These are phyloP conservation scores for Penicillium salamii DNA, from an alignment of 495 filamentous ascomycete genomes.

Conservation along the genomic window DNA sequence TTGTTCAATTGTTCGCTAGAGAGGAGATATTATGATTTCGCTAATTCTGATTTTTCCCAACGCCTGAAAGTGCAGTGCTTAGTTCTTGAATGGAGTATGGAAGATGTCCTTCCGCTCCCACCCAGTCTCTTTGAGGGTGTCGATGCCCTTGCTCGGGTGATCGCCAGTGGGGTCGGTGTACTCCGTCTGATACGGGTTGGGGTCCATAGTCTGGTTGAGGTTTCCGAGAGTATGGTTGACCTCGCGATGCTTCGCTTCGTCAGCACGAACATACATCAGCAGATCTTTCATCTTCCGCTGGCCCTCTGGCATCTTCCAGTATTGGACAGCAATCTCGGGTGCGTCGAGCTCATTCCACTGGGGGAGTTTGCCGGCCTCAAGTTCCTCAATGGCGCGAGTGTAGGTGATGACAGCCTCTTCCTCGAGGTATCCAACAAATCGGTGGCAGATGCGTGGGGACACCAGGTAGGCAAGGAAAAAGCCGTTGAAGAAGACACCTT, in stretches of 20 bases:
- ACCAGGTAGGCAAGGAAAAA: slow-evolving; percentile 89
- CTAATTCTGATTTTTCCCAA: neutral
- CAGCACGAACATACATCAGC: slow-evolving; percentile 83
- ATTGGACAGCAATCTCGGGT: slow-evolving; percentile 82
- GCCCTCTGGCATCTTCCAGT: slow-evolving; percentile 91
- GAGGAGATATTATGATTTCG: neutral
- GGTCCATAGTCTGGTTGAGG: slow-evolving; percentile 74
- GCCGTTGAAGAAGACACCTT: slow-evolving; percentile 90
- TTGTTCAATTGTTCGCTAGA: neutral
- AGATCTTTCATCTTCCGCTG: slow-evolving; percentile 81
- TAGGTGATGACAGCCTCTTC: slow-evolving; percentile 97
- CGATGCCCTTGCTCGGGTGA: slow-evolving; percentile 69
- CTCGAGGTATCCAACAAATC: slow-evolving; percentile 95
- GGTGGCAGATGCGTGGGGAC: slow-evolving; percentile 85
- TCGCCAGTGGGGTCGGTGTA: slow-evolving; percentile 64
- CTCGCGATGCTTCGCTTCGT: slow-evolving; percentile 95
- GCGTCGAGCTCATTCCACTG: slow-evolving; percentile 77
- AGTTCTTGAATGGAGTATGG: neutral
- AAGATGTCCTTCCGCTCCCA: slow-evolving; percentile 81
- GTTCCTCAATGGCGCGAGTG: slow-evolving; percentile 77
- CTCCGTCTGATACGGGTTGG: slow-evolving; percentile 81
- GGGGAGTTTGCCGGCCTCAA: slow-evolving; percentile 79
- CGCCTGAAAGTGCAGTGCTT: neutral
- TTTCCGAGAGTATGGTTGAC: slow-evolving; percentile 95
- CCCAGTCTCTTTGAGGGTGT: slow-evolving; percentile 63